Evolutionary conservation across 768 basidiomycete species (phyloP).

Genomic region (Tulasnella sp.): DNA sequence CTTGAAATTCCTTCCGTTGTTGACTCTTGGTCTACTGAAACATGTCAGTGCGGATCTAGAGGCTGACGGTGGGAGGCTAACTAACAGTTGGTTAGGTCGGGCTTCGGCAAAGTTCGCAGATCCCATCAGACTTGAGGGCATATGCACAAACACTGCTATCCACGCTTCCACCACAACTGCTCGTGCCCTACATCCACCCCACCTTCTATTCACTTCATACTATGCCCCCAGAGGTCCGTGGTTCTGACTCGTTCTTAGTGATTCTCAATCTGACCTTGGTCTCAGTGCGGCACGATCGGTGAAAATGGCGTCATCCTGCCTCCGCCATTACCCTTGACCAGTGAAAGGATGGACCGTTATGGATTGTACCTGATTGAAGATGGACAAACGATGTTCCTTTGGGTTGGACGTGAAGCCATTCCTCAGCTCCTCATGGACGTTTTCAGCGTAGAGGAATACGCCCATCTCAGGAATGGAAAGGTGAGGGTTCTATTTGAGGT

Average conservation of each 20-base stretch:
- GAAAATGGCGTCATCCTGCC: constrained; percentile 84
- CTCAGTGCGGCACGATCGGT: constrained; percentile 81
- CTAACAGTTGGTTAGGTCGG: constrained; percentile 48
- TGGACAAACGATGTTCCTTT: constrained; percentile 94
- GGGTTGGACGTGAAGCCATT: constrained; percentile 98
- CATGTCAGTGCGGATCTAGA: constrained; percentile 44
- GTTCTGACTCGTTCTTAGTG: background rate
- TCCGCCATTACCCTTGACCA: constrained; percentile 75
- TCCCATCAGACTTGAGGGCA: constrained; percentile 90
- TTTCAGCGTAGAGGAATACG: constrained; percentile 80
- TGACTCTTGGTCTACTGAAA: constrained; percentile 84
- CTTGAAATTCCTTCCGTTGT: constrained; percentile 83
- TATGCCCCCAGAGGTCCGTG: constrained; percentile 77
- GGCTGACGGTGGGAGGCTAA: background rate
- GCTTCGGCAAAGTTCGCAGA: constrained; percentile 88
- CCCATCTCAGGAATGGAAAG: constrained; percentile 87
- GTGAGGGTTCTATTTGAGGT: constrained; percentile 30
- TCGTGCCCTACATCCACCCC: constrained; percentile 91
- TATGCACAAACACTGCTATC: constrained; percentile 90
- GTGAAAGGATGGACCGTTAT: constrained; percentile 89
- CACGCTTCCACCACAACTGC: constrained; percentile 77
- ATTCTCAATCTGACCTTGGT: background rate
- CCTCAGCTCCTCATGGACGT: constrained; percentile 89
- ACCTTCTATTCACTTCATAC: constrained; percentile 92
- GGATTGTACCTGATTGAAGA: constrained; percentile 96